Base-by-base conservation (phyloP, 2,329 filamentous ascomycete species). In the Plenodomus tracheiphilus region DNA sequence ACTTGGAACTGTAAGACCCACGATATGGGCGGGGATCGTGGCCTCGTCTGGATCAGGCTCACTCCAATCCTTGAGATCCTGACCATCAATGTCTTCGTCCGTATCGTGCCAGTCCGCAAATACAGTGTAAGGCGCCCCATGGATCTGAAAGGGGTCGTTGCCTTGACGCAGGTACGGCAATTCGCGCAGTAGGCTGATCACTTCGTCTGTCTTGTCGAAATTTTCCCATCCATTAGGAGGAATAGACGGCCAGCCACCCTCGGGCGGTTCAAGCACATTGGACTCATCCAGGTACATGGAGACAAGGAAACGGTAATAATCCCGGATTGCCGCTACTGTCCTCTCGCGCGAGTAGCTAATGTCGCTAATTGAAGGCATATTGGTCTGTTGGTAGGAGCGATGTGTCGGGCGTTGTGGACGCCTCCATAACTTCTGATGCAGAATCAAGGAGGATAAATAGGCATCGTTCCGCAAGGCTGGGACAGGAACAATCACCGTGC, bases 241-340 rank as follows among this genome's bases (percentile, higher is more conserved):
- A 25, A 60, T 56, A 17, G 47, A 15, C 19, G 47, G 16, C 51
- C 55, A 56, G 11, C 55, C 53, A 7, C 38, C 34, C 22, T 46
- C 22, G 7, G 55, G 58, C 11, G 58, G 53, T 21, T 51, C 36
- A 19, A 40, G 4, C 11, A 61, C 22, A 2, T 30, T 21, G 1
- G 43, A 37, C 11, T 50, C 45, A 19, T 52, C 43, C 25, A 57
- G 36, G 28, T 59, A 61, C 49, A 61, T 51, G 16, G 22, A 40
- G 28, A 36, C 41, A 13, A 61, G 47, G 36, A 59, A 49, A 1
- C n/a, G 40, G 15, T 51, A 53, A 25, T 54, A 56, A 13, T 46
- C 30, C 1, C 44, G 51, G 25, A 56, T 19, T 6, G 50, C 54
- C 9, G 42, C 34, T 10, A 54, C 30, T 5, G 49, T 43, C 17